Evolutionary conservation across 805 yeast species (phyloP).

Genomic region (Yamadazyma philogaea): DNA sequence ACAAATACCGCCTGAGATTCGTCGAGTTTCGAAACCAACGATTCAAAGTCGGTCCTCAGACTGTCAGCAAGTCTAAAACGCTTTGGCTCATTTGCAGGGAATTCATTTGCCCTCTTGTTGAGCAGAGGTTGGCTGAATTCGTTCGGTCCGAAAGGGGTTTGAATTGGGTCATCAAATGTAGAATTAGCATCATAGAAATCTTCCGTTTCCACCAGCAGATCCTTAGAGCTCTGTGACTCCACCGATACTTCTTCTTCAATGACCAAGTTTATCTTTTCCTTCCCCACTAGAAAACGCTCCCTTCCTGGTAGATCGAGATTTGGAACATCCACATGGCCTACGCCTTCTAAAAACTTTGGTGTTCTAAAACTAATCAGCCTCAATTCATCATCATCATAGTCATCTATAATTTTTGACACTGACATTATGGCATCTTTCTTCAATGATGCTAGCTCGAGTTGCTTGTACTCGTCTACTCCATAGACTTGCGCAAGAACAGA

Average conservation of each 20-base stretch:
- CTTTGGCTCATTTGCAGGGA: neutral
- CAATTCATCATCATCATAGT: slow-evolving; percentile 6
- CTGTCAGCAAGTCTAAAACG: neutral
- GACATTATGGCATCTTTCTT: neutral
- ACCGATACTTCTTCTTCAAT: neutral
- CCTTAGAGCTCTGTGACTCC: neutral
- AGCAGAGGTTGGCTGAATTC: neutral
- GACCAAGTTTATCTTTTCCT: neutral
- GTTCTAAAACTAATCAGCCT: neutral
- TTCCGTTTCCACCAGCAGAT: neutral
- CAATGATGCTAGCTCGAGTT: neutral
- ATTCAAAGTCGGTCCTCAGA: neutral
- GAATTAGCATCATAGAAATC: neutral
- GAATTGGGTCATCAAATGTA: neutral
- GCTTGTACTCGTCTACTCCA: neutral
- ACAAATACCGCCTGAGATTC: neutral
- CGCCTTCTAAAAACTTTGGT: neutral
- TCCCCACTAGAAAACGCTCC: slow-evolving; percentile 3
- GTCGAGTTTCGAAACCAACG: neutral
- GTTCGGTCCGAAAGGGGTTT: neutral
- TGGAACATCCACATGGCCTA: neutral
- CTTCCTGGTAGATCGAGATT: slow-evolving; percentile 5
- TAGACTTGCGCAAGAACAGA: neutral
- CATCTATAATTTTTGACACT: neutral
- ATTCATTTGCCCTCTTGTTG: neutral